These are phyloP conservation scores for Zymoseptoria crescenta DNA, from an alignment of 2,329 filamentous ascomycete genomes.

Conservation along the genomic window DNA sequence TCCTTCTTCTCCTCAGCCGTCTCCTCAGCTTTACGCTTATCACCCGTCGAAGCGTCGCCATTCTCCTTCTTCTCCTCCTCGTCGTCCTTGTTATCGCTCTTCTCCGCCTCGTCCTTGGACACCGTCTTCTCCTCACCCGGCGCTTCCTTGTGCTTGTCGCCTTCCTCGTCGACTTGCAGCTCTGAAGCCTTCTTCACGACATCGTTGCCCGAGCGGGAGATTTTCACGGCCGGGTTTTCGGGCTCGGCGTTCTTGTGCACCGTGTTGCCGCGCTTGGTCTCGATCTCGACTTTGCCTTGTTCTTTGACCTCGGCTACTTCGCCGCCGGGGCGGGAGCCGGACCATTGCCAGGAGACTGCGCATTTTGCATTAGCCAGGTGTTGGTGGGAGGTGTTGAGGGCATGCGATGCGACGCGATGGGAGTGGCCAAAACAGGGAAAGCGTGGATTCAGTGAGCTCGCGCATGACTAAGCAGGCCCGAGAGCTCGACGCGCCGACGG, in stretches of 20 bases:
- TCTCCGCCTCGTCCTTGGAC: conserved; percentile 15
- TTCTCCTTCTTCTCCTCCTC: conserved; percentile 19
- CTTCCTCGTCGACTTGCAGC: conserved; percentile 48
- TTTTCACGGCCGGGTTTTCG: conserved; percentile 53
- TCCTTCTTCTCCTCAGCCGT: conserved; percentile 28
- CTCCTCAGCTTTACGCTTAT: conserved; percentile 26
- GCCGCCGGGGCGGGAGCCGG: conserved; percentile 47
- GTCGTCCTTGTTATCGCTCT: conserved; percentile 17
- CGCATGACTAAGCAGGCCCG: conserved; percentile 16
- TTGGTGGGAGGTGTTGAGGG: background rate
- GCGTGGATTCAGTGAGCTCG: conserved; percentile 1
- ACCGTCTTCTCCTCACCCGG: conserved; percentile 20
- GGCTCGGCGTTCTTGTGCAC: conserved; percentile 54
- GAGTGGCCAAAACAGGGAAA: background rate
- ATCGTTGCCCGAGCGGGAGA: conserved; percentile 54
- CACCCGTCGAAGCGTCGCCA: conserved; percentile 24
- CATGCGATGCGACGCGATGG: background rate
- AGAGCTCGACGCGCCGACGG: conserved; percentile 11
- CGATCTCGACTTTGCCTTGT: conserved; percentile 52
- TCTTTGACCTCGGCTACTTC: conserved; percentile 50
- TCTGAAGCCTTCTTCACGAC: conserved; percentile 57
- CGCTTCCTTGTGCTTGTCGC: conserved; percentile 33
- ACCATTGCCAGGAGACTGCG: conserved; percentile 58
- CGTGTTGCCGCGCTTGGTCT: conserved; percentile 55
- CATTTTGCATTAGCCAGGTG: conserved; percentile 6